A percentile compares a stretch with the other conserved stretches of the same genome.
Conservation (phyloP, 192 early-diverging fungal genomes). For the Pilaira anomala region DNA sequence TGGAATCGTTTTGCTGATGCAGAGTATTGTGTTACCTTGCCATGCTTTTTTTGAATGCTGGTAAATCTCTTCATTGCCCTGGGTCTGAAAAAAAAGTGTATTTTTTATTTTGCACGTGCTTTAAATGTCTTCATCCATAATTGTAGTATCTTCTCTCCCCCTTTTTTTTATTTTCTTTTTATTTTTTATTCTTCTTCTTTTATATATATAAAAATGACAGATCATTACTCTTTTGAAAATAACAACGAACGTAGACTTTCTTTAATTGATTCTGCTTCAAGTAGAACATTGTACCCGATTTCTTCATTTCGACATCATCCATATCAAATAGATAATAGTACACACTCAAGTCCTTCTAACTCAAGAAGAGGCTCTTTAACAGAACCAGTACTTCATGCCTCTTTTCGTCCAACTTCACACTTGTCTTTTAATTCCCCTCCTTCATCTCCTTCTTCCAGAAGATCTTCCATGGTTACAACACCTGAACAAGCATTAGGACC, state of each 20-base stretch:
- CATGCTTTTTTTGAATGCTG: no score
- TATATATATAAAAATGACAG: no score
- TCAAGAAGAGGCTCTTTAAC: constrained; percentile 31
- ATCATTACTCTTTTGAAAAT: no score
- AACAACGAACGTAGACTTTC: background rate
- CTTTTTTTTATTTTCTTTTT: no score
- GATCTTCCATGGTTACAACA: constrained; percentile 11
- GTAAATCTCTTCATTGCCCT: no score
- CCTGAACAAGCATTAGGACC: constrained; percentile 2
- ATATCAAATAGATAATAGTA: background rate
- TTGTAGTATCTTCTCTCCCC: no score
- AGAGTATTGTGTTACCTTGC: no score
- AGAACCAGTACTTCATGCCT: constrained; percentile 22
- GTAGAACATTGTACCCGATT: constrained; percentile 11
- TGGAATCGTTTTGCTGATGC: no score
- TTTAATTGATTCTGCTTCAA: background rate
- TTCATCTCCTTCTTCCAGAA: constrained; percentile 11
- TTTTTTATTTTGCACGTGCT: no score
- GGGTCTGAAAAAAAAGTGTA: no score
- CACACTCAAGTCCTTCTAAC: constrained; percentile 7
- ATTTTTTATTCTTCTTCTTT: no score
- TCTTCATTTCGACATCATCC: constrained; percentile 9
- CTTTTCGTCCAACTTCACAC: constrained; percentile 22
- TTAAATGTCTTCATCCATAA: no score
- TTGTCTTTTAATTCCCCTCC: constrained; percentile 28